Evolutionary conservation across 2,329 filamentous ascomycete species (phyloP).

Genomic region (Rutstroemia sp.): DNA sequence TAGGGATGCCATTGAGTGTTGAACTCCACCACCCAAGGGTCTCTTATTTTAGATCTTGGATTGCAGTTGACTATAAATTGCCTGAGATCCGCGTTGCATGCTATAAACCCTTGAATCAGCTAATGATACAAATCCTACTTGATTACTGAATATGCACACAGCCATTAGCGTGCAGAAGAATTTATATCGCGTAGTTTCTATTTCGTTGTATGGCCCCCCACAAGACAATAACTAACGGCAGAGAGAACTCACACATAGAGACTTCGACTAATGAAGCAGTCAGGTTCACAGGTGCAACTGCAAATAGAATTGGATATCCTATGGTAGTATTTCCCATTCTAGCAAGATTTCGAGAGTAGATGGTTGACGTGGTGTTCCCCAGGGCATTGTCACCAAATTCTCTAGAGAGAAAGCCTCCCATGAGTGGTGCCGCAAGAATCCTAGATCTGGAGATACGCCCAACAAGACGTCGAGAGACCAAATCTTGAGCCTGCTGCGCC

Average conservation of each 20-base stretch:
- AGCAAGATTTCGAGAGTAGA: slow-evolving; percentile 1
- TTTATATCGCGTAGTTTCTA: no score
- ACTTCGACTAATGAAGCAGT: not conserved
- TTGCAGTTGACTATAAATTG: not conserved
- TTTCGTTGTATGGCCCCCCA: no score
- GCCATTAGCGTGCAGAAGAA: no score
- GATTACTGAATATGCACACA: not conserved
- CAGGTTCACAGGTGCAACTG: not conserved
- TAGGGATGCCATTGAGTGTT: not conserved
- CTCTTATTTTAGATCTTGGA: not conserved
- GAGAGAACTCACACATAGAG: not conserved
- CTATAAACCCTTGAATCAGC: not conserved
- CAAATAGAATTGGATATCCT: not conserved
- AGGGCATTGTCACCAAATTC: slow-evolving; percentile 13
- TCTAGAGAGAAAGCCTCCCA: slow-evolving; percentile 18
- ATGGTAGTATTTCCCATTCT: not conserved
- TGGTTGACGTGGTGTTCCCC: not conserved
- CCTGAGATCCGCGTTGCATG: not conserved
- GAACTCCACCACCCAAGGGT: not conserved
- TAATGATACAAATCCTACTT: not conserved
- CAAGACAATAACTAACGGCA: not conserved
- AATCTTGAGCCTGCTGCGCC: not conserved
- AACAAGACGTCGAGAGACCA: slow-evolving; percentile 9
- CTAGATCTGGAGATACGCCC: slow-evolving; percentile 18
- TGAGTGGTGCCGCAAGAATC: slow-evolving; percentile 14